Evolutionary conservation across 192 early-diverging fungal species (phyloP).

Genomic region (Linnemannia schmuckeri): DNA sequence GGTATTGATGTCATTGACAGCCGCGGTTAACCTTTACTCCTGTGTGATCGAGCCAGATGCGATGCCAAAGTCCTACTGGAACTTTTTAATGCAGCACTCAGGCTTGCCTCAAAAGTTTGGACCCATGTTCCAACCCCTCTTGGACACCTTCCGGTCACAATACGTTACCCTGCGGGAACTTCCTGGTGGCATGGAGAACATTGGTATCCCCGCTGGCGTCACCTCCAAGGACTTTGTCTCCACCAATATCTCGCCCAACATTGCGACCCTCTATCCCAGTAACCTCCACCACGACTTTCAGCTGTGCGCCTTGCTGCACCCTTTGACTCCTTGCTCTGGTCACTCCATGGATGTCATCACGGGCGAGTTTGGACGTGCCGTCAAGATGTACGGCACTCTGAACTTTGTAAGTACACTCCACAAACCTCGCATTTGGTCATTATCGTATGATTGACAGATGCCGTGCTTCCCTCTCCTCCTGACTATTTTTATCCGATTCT

Average conservation of each 20-base stretch:
- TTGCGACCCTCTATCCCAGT: slow-evolving; percentile 58
- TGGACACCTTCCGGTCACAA: slow-evolving; percentile 42
- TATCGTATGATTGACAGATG: too few species aligned
- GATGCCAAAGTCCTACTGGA: slow-evolving; percentile 69
- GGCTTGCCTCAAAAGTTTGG: slow-evolving; percentile 59
- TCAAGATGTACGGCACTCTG: slow-evolving; percentile 73
- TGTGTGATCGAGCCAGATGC: slow-evolving; percentile 69
- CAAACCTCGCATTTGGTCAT: background rate
- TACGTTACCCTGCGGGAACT: slow-evolving; percentile 37
- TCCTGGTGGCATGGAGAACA: slow-evolving; percentile 32
- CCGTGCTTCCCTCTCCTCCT: background rate
- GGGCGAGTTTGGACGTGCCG: slow-evolving; percentile 64
- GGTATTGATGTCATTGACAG: slow-evolving; percentile 63
- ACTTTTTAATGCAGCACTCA: slow-evolving; percentile 65
- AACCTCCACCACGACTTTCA: slow-evolving; percentile 65
- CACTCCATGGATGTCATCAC: slow-evolving; percentile 58
- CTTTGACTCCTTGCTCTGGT: slow-evolving; percentile 63
- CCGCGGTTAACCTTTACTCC: slow-evolving; percentile 63
- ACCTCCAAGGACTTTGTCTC: slow-evolving; percentile 67
- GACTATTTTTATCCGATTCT: background rate
- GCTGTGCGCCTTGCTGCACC: slow-evolving; percentile 74
- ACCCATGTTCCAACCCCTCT: slow-evolving; percentile 59
- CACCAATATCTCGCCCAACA: slow-evolving; percentile 64
- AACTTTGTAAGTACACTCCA: slow-evolving; percentile 62
- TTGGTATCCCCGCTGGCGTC: slow-evolving; percentile 62